Conservation (phyloP, 2,329 filamentous ascomycete genomes). For the Aschersonia sp. region DNA sequence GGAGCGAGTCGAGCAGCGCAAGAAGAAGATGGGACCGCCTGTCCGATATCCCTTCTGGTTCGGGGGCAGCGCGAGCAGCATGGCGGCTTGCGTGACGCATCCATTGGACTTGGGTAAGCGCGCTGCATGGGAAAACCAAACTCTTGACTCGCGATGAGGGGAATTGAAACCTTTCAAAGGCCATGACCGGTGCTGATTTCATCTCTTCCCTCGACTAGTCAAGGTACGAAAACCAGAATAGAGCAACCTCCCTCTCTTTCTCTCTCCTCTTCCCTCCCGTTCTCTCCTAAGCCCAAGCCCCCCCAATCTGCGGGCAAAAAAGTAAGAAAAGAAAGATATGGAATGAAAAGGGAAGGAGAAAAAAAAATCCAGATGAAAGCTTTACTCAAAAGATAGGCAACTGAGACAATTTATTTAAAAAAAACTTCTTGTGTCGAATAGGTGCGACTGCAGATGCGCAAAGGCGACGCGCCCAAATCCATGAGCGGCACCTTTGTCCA, state of each 20-base stretch:
- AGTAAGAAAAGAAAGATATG: neutral
- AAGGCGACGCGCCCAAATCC: slow-evolving; percentile 56
- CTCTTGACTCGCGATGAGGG: no score
- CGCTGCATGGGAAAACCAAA: neutral
- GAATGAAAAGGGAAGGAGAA: neutral
- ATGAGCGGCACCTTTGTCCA: slow-evolving; percentile 80
- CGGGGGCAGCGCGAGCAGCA: slow-evolving; percentile 83
- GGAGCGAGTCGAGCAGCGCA: slow-evolving; percentile 5
- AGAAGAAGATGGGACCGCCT: slow-evolving; percentile 22
- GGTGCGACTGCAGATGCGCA: slow-evolving; percentile 81
- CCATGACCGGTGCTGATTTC: neutral
- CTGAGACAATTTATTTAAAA: neutral
- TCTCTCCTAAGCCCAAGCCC: neutral
- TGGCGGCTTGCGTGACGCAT: slow-evolving; percentile 85
- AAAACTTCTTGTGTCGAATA: slow-evolving; percentile 16
- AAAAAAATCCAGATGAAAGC: no score
- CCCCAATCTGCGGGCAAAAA: neutral
- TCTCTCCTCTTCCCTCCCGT: neutral
- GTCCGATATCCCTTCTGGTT: slow-evolving; percentile 81
- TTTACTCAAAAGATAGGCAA: no score
- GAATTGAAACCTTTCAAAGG: neutral
- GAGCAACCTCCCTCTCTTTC: neutral
- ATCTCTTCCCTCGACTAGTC: slow-evolving; percentile 1
- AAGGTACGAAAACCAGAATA: slow-evolving; percentile 4
- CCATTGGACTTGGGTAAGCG: slow-evolving; percentile 76